phyloP scores from a whole-genome alignment of 768 basidiomycete genomes.

The Asterophora lycoperdoides region DNA sequence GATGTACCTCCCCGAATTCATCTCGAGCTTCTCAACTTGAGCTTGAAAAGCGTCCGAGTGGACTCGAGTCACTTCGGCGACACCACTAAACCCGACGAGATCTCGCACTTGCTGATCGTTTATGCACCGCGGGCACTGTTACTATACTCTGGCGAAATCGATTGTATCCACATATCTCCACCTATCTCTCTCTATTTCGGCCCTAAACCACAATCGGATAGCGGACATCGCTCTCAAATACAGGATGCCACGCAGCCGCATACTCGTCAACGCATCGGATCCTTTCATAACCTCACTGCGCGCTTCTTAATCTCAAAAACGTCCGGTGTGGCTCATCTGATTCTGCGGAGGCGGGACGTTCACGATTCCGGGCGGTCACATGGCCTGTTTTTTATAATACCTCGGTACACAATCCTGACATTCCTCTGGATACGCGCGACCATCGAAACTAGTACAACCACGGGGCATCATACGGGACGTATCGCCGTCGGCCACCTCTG shows the following conservation, averaged over 20 bases:
- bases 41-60: neutral
- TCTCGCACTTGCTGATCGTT: neutral
- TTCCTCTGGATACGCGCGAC: neutral
- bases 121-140: neutral
- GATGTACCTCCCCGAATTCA: neutral
- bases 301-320: constrained; percentile 11
- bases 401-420: neutral
- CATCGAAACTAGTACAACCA: neutral
- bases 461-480: neutral
- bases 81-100: neutral
- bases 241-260: neutral
- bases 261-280: constrained; percentile 3
- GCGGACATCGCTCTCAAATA: neutral
- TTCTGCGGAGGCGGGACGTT: neutral
- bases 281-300: constrained; percentile 7
- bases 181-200: neutral
- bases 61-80: neutral
- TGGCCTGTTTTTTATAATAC: constrained; percentile 1
- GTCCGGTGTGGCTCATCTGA: constrained; percentile 11
- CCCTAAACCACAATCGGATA: neutral
- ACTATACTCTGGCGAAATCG: neutral
- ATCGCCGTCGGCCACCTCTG: neutral
- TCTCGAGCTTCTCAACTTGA: neutral
- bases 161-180: neutral
- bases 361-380: constrained; percentile 2